Conservation (phyloP, 2,329 filamentous ascomycete genomes). For the Trichocomaceae sp. region DNA sequence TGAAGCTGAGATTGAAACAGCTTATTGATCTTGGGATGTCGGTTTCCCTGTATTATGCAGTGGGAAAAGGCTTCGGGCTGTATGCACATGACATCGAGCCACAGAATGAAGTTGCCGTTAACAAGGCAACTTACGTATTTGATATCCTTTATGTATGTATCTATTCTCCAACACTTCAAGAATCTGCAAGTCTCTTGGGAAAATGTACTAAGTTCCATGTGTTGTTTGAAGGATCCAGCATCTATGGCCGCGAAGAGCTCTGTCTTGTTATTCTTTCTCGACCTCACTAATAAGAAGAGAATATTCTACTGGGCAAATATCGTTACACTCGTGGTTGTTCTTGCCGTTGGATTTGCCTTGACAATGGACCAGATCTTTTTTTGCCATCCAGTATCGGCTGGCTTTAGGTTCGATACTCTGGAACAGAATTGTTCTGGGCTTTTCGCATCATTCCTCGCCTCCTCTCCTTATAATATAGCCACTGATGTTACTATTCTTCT, state of each 20-base stretch:
- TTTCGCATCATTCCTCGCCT: background rate
- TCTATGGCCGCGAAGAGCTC: slow-evolving; percentile 89
- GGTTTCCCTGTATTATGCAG: background rate
- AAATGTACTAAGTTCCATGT: background rate
- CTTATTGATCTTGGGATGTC: slow-evolving; percentile 2
- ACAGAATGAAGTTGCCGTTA: background rate
- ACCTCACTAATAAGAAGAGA: background rate
- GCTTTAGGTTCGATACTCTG: background rate
- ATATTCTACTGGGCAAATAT: background rate
- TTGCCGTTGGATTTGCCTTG: background rate
- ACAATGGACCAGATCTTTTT: slow-evolving; percentile 2
- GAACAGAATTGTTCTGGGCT: background rate
- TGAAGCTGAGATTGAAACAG: background rate
- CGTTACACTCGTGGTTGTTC: background rate
- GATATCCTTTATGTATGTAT: slow-evolving; percentile 40
- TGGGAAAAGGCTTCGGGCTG: slow-evolving; percentile 5
- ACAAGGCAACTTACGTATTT: slow-evolving; percentile 2
- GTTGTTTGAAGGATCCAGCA: slow-evolving; percentile 61
- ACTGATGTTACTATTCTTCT: slow-evolving; percentile 8
- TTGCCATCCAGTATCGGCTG: slow-evolving; percentile 1
- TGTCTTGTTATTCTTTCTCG: slow-evolving; percentile 25
- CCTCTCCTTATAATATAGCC: slow-evolving; percentile 6
- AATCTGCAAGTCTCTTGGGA: background rate
- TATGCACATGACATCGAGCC: slow-evolving; percentile 2
- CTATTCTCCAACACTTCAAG: slow-evolving; percentile 1